A percentile compares a stretch with the other conserved stretches of the same genome.
These are phyloP conservation scores for Ogataea zsoltii DNA, from an alignment of 805 yeast species.

Conservation along the genomic window DNA sequence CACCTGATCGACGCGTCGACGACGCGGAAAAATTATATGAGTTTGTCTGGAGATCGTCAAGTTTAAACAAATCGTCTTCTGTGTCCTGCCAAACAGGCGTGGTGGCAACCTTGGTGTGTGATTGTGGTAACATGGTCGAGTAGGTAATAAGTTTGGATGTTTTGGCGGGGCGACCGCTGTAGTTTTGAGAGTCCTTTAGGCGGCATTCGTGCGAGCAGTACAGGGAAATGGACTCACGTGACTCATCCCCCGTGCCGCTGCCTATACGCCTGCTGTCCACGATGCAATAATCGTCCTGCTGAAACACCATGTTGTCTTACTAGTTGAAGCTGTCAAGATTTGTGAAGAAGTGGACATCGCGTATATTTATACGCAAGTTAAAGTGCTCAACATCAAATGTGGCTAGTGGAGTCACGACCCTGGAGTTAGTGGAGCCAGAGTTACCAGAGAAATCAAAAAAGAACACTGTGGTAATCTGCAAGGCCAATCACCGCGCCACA, in stretches of 20 bases:
- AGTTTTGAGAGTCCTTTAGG: slow-evolving; percentile 15
- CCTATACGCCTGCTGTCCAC: slow-evolving; percentile 23
- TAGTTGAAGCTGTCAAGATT: not conserved
- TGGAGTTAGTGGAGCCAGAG: slow-evolving; percentile 5
- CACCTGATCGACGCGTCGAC: slow-evolving; percentile 18
- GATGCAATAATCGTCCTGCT: slow-evolving; percentile 27
- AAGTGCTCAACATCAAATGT: not conserved
- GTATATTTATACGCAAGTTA: slow-evolving; percentile 5
- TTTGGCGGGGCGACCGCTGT: slow-evolving; percentile 2
- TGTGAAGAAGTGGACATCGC: not conserved
- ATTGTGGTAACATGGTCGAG: slow-evolving; percentile 14
- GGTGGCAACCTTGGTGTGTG: not conserved
- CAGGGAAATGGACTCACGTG: slow-evolving; percentile 5
- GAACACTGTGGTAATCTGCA: not conserved
- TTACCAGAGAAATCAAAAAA: not conserved
- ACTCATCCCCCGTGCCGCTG: slow-evolving; percentile 1
- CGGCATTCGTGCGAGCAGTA: slow-evolving; percentile 27
- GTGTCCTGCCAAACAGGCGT: not conserved
- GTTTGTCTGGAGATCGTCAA: slow-evolving; percentile 25
- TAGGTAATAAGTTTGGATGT: slow-evolving; percentile 20
- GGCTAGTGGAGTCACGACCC: slow-evolving; percentile 5
- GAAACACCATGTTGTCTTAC: slow-evolving; percentile 16
- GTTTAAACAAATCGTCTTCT: slow-evolving; percentile 17
- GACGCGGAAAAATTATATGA: slow-evolving; percentile 12
- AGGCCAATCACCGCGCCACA: slow-evolving; percentile 6